Conservation (phyloP, 352 stramenopile genomes). For the Thalassiosira pacifica region DNA sequence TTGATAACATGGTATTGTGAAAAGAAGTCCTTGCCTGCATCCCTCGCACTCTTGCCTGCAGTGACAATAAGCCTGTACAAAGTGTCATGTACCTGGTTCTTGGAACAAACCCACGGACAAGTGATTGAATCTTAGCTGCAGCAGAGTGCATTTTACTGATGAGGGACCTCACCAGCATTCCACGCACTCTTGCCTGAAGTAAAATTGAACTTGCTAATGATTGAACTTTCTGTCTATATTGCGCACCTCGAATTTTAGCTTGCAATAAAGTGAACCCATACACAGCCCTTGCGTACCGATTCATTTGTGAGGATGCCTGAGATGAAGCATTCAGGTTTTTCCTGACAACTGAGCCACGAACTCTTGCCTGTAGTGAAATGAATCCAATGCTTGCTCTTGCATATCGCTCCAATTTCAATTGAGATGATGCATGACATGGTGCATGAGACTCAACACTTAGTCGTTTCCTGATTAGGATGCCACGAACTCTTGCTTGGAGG, state of each 20-base stretch:
- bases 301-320: constrained; percentile 1
- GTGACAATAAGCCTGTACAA: neutral
- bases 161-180: constrained; percentile 21
- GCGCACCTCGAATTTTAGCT: constrained; percentile 11
- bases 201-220: constrained; percentile 7
- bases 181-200: constrained; percentile 32
- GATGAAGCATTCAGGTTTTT: neutral
- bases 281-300: constrained; percentile 13
- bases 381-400: constrained; percentile 10
- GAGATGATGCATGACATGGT: no score
- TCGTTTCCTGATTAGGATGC: constrained; percentile 15
- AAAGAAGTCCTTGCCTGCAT: neutral
- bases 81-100: neutral
- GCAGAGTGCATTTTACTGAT: constrained; percentile 17
- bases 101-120: neutral
- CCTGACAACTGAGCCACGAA: constrained; percentile 25
- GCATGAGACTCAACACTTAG: constrained; percentile 3
- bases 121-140: constrained; percentile 6
- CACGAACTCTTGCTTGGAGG: constrained; percentile 34
- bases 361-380: constrained; percentile 36
- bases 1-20: neutral
- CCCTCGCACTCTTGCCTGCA: neutral
- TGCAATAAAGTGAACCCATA: constrained; percentile 19
- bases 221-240: neutral
- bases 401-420: constrained; percentile 34